A percentile compares a stretch with the other conserved stretches of the same genome.
These are phyloP conservation scores for Alternaria hordeiaustralica DNA, from an alignment of 2,329 filamentous ascomycete species.

Conservation along the genomic window DNA sequence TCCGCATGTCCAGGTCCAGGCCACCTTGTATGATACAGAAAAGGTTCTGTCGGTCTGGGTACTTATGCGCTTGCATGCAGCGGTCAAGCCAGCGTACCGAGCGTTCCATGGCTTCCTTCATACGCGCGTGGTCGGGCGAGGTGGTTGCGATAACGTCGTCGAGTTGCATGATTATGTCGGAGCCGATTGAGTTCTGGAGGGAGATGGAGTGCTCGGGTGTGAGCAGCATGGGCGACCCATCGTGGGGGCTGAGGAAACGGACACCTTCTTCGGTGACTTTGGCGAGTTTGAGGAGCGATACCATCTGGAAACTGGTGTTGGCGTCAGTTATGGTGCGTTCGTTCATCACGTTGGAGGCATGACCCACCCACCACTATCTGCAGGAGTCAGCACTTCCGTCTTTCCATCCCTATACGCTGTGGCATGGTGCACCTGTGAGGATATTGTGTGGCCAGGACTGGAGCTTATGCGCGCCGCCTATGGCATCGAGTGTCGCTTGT, in stretches of 20 bases:
- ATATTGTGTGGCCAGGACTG: conserved; percentile 97
- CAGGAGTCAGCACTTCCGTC: conserved; percentile 32
- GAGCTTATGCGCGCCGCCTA: conserved; percentile 92
- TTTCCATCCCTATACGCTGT: background rate
- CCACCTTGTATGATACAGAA: conserved; percentile 99
- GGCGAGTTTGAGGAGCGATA: conserved; percentile 90
- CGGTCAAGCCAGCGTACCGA: conserved; percentile 95
- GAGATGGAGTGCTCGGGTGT: conserved; percentile 97
- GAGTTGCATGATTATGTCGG: conserved; percentile 99
- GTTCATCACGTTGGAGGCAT: conserved; percentile 21
- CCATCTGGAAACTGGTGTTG: conserved; percentile 88
- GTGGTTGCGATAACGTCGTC: conserved; percentile 98
- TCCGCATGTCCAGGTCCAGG: conserved; percentile 83
- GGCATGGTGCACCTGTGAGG: conserved; percentile 66
- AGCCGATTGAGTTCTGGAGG: conserved; percentile 95
- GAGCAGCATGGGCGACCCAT: conserved; percentile 93
- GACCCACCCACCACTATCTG: conserved; percentile 56
- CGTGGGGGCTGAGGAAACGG: conserved; percentile 93
- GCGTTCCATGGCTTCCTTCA: conserved; percentile 93
- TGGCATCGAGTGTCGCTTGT: conserved; percentile 81
- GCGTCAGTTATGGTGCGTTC: conserved; percentile 35
- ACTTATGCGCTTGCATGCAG: conserved; percentile 87
- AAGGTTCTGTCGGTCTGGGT: conserved; percentile 83
- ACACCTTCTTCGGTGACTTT: conserved; percentile 96
- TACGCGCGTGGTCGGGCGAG: conserved; percentile 84